Evolutionary conservation across 495 filamentous ascomycete genomes (phyloP).

Genomic region (Tuber calosporum): DNA sequence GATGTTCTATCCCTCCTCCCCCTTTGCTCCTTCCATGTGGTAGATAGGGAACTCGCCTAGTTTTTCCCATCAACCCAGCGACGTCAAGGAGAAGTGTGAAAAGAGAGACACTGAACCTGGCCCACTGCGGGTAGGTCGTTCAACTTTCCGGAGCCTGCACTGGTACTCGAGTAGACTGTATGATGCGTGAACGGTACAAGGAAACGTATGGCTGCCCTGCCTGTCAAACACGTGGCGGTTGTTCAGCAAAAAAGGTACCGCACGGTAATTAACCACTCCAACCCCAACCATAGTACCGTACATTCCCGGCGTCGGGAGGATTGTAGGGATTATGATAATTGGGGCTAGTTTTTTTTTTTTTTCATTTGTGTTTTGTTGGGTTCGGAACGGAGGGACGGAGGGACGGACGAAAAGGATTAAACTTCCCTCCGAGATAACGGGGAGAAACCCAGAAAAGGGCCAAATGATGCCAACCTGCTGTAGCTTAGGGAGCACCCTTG

Average conservation of each 20-base stretch:
- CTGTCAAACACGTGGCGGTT: slow-evolving; percentile 3
- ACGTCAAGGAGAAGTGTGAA: background rate
- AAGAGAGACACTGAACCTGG: background rate
- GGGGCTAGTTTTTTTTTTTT: background rate
- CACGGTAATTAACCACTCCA: background rate
- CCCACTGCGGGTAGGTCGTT: background rate
- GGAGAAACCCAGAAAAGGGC: background rate
- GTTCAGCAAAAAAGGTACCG: background rate
- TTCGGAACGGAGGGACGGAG: background rate
- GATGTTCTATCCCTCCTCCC: background rate
- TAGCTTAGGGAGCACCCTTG: background rate
- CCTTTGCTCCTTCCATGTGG: background rate
- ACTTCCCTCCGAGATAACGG: background rate
- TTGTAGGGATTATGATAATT: background rate
- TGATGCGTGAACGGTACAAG: background rate
- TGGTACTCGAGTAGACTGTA: too few relatives aligned
- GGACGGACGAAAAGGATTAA: background rate
- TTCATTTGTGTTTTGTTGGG: background rate
- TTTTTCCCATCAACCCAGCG: background rate
- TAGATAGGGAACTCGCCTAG: background rate
- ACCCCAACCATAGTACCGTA: background rate
- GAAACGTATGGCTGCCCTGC: background rate
- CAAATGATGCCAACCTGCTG: background rate
- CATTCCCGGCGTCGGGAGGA: background rate
- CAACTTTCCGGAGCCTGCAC: background rate